These are phyloP conservation scores for Aspergillus sclerotioniger DNA, from an alignment of 495 filamentous ascomycete species.

Conservation along the genomic window DNA sequence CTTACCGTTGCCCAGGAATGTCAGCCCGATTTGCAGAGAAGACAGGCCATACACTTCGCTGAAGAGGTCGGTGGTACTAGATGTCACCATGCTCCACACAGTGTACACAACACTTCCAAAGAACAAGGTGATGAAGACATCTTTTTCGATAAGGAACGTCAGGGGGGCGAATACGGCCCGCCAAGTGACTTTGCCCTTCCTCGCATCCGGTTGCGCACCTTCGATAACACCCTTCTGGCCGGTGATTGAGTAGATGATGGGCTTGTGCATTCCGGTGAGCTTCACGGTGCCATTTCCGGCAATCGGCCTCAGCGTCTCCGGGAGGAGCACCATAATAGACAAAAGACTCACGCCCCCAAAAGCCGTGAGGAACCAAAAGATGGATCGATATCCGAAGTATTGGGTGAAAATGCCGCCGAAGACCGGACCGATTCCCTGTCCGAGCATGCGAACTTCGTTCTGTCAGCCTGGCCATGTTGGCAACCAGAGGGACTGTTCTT, in stretches of 20 bases:
- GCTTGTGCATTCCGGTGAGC: conserved; percentile 36
- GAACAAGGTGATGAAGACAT: conserved; percentile 44
- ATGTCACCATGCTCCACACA: conserved; percentile 53
- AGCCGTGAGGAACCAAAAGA: conserved; percentile 73
- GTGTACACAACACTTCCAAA: conserved; percentile 49
- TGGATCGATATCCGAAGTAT: conserved; percentile 64
- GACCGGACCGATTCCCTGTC: conserved; percentile 60
- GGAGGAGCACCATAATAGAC: conserved; percentile 57
- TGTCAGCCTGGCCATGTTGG: conserved; percentile 3
- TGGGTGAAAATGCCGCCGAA: conserved; percentile 64
- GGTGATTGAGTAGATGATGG: conserved; percentile 35
- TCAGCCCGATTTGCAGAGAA: conserved; percentile 38
- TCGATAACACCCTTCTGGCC: conserved; percentile 18
- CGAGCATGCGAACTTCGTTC: conserved; percentile 39
- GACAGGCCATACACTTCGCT: conserved; percentile 33
- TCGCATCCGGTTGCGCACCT: conserved; percentile 18
- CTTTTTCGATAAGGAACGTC: conserved; percentile 40
- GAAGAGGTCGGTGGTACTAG: conserved; percentile 47
- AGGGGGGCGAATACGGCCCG: conserved; percentile 41
- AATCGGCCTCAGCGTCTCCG: conserved; percentile 68
- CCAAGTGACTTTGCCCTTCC: conserved; percentile 31
- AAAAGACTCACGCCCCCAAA: conserved; percentile 46
- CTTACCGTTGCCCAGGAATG: conserved; percentile 41
- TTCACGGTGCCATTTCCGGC: conserved; percentile 65
- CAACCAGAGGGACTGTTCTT: conserved; percentile 4